Base-by-base conservation (phyloP, 2,329 filamentous ascomycete genomes). In the Fusarium sp. region DNA sequence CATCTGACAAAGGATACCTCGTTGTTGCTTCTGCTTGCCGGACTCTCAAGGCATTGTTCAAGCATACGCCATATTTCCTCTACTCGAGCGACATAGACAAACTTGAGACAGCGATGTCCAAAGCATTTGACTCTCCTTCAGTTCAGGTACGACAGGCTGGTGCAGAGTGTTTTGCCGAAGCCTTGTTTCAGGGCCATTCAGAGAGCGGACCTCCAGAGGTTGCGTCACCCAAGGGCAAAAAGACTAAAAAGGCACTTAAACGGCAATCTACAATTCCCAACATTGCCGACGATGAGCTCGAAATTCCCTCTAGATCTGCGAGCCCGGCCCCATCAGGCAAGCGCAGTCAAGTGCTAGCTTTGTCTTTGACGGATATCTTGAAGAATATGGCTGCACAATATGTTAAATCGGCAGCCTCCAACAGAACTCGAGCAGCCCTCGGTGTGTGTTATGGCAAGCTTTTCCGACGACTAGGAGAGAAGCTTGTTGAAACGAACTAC, bases 1-100 rank as follows among this genome's bases (percentile, higher is more conserved):
- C 89, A 1, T 85, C 84, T 61, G 96, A 99, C 78, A 98, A 96
- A 79, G 92, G 93, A 6, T 85, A 89, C 4, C 84, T 97, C 33
- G 94, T 95, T 10, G 88, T 97, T 76, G 86, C 91, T 17, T 87
- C 89, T 57, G 91, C 93, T 11, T 96, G 92, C 74, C 89, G 89
- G 68, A 96, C 93, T 75, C 80, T 99, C 65, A 90, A 91, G 74
- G 84, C 89, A 54, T 81, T 98, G 47, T 81, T 91, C 21, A 89
- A 87, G 57, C 82, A 87, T 63, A 97, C 94, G 0, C 79, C 86
- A 0, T 96, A 92, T 76, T 98, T 98, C 75, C 90, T 94, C 75
- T 97, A 96, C 74, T 88, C 91, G 15, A 90, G 86, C 76, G 96
- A 99, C 76, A 97, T 97, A 74, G 96, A 99, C 70, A 93, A 91